These are phyloP conservation scores for Leccinum boreale DNA, from an alignment of 768 basidiomycete species.

Conservation along the genomic window DNA sequence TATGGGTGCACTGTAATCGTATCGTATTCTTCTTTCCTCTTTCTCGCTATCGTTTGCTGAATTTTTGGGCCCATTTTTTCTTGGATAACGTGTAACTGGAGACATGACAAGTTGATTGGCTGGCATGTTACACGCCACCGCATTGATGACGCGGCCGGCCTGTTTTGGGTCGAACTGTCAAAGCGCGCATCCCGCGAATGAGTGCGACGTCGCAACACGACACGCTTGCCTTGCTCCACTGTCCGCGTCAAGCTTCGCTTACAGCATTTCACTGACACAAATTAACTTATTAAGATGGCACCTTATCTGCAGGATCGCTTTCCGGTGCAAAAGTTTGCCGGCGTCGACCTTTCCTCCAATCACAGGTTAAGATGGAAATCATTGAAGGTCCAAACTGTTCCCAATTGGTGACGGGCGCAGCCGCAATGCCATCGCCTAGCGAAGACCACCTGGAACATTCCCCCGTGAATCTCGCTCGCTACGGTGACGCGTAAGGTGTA, in stretches of 20 bases:
- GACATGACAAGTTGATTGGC: neutral
- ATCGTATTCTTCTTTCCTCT: neutral
- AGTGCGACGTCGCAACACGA: neutral
- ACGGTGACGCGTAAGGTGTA: no score
- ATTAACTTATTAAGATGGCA: neutral
- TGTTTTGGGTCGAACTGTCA: no score
- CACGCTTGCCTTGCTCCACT: neutral
- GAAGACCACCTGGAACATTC: neutral
- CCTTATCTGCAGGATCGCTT: neutral
- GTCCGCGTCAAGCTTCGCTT: neutral
- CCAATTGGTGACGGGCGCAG: neutral
- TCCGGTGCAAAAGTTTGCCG: neutral
- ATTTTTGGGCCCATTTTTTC: neutral
- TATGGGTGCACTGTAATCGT: neutral
- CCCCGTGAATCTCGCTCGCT: no score
- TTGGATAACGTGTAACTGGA: neutral
- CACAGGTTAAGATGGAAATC: neutral
- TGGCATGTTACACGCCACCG: neutral
- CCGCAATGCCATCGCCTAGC: neutral
- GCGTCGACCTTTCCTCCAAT: neutral
- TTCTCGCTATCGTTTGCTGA: neutral
- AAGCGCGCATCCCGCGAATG: neutral
- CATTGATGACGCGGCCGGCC: neutral
- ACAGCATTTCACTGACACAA: neutral
- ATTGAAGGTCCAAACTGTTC: neutral